A percentile compares a stretch with the other conserved stretches of the same genome.
These are phyloP conservation scores for Linum tenue DNA, from an alignment of 345 rosid species.

Conservation along the genomic window DNA sequence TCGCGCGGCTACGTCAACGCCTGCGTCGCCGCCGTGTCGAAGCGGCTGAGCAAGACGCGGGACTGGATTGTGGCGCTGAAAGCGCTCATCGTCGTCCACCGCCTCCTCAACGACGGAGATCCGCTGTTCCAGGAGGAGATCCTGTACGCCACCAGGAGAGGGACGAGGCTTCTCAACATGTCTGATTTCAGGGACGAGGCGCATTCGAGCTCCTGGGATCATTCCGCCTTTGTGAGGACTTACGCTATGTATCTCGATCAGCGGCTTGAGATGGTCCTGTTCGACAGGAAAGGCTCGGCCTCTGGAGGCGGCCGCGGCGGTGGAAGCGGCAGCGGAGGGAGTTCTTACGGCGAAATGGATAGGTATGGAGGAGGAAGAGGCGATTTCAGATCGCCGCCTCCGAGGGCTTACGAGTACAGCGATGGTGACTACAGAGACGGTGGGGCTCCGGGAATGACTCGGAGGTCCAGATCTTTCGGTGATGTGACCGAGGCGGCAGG, in stretches of 20 bases:
- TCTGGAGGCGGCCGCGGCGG: slow-evolving; percentile 9
- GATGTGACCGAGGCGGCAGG: slow-evolving; percentile 54
- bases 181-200: slow-evolving; percentile 84
- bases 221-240: slow-evolving; percentile 66
- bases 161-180: slow-evolving; percentile 69
- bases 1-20: slow-evolving; percentile 65
- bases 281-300: slow-evolving; percentile 38
- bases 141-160: slow-evolving; percentile 55
- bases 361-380: slow-evolving; percentile 25
- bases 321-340: background rate
- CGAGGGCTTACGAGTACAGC: slow-evolving; percentile 39
- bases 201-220: slow-evolving; percentile 93
- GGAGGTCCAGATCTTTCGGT: slow-evolving; percentile 66
- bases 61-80: slow-evolving; percentile 95
- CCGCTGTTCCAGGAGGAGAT: slow-evolving; percentile 68
- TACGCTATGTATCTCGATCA: slow-evolving; percentile 74
- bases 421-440: slow-evolving; percentile 23
- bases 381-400: slow-evolving; percentile 67
- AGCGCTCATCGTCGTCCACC: slow-evolving; percentile 58
- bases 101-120: slow-evolving; percentile 60
- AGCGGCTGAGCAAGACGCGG: slow-evolving; percentile 64
- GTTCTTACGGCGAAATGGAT: slow-evolving; percentile 24
- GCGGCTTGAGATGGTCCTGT: slow-evolving; percentile 50
- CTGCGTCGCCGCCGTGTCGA: slow-evolving; percentile 64
- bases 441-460: slow-evolving; percentile 31